Conservation (phyloP, 2,329 filamentous ascomycete genomes). For the Fusarium domesticum region DNA sequence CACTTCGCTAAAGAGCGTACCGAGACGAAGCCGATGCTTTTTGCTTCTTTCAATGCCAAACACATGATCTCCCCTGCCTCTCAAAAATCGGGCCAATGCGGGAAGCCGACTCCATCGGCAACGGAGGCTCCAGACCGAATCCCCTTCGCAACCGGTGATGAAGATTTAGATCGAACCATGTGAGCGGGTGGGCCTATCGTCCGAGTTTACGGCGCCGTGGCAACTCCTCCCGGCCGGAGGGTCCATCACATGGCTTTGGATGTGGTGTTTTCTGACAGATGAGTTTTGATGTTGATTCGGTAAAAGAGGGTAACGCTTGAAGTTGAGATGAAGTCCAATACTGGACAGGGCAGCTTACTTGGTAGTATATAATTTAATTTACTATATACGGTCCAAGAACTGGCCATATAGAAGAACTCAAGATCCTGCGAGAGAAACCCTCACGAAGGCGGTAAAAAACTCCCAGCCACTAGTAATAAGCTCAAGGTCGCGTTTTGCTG, state of each 20-base stretch:
- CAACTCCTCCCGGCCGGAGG: neutral
- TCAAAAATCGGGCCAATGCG: conserved; percentile 14
- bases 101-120: conserved; percentile 10
- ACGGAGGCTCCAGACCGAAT: conserved; percentile 14
- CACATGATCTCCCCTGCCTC: conserved; percentile 13
- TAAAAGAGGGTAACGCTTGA: no score
- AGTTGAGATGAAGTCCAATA: no score
- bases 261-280: neutral
- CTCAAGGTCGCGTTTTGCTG: no score
- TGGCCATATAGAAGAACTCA: no score
- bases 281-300: neutral
- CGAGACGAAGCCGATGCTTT: neutral
- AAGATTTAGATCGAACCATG: neutral
- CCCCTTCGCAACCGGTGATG: conserved; percentile 5
- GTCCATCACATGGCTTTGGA: neutral
- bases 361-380: no score
- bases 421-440: no score
- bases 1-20: neutral
- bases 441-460: no score
- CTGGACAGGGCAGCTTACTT: no score
- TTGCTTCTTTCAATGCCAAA: conserved; percentile 11
- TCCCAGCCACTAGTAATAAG: no score
- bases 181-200: neutral
- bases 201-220: neutral
- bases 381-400: no score